Base-by-base conservation (phyloP, 805 yeast genomes). In the Trichomonascus vanleenenianus region DNA sequence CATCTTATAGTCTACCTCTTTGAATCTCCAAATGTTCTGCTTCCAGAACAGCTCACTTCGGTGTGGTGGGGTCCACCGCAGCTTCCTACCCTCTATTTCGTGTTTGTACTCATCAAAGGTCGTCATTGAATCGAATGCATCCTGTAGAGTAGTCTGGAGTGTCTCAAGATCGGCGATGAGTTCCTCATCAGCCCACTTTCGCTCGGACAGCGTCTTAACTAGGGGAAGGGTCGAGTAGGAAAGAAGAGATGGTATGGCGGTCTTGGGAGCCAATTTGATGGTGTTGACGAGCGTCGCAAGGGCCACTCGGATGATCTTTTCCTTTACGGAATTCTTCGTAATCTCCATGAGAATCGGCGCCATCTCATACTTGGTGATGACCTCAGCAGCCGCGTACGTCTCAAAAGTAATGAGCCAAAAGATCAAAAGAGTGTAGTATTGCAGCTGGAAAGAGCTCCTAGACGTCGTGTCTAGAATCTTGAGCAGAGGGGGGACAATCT, bases 141-240 rank as follows among this genome's bases (percentile, higher is more conserved):
- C 83, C 51, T 78, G 79, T 52, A 91, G 73, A n/a, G 71, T 69
- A 31, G 72, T 77, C 47, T 72, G 67, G 52, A 93, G 70, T 30
- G 66, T 61, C 18, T 68, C 70, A 54, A 93, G 75, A 62, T 88
- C 97, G 15, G 69, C 70, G 40, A 84, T 76, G 56, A 93, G 75
- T 63, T 93, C 98, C 51, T 86, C 93, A 63, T 93, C 98, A 4
- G 95, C 83, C 82, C 95, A 89, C 65, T 93, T 93, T 58, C 97
- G 74, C 50, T 85, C 91, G 53, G 79, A 76, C 56, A 93, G 74
- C 47, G 81, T 77, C 55, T 75, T 77, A 48, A 86, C 69, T 7
- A 78, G 74, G 44, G 81, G 75, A 48, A 85, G 71, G 2, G 94
- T 93, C 55, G 84, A 84, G 49, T 83, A 85, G 50, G 85, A 75